Conservation (phyloP, 2,329 filamentous ascomycete genomes). For the Aspergillus ustus region DNA sequence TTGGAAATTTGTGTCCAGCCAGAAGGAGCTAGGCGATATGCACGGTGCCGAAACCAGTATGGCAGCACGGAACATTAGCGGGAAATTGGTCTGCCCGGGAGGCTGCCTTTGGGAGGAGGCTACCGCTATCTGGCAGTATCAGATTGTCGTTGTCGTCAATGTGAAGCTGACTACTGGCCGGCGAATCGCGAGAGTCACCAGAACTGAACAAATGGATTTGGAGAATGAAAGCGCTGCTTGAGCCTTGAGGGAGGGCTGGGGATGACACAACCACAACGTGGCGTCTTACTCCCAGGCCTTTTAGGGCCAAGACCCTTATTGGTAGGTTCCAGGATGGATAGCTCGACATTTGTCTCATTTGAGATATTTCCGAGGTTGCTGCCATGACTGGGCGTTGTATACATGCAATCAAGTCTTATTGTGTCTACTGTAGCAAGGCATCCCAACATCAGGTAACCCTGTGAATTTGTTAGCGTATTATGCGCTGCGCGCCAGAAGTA, state of each 20-base stretch:
- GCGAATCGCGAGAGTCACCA: neutral
- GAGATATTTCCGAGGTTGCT: neutral
- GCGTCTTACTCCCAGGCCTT: neutral
- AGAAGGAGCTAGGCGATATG: conserved; percentile 12
- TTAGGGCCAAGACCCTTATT: neutral
- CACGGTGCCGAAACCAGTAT: conserved; percentile 22
- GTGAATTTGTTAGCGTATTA: neutral
- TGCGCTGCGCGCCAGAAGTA: neutral
- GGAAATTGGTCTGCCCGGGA: neutral
- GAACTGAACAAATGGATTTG: neutral
- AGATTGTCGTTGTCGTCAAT: neutral
- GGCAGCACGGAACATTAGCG: conserved; percentile 17
- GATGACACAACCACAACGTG: neutral
- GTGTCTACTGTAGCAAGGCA: neutral
- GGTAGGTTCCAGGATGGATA: neutral
- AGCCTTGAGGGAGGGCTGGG: neutral
- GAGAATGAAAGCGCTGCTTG: neutral
- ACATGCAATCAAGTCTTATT: neutral
- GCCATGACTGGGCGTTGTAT: neutral
- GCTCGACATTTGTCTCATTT: neutral
- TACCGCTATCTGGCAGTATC: neutral
- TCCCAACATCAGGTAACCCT: neutral
- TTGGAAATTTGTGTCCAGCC: neutral
- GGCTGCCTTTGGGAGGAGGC: too few relatives aligned
- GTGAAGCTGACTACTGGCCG: neutral